Percentiles rank a stretch among this genome's conserved stretches.
These are phyloP conservation scores for Ceratocystis huliohia DNA, from an alignment of 2,329 filamentous ascomycete species.

Conservation along the genomic window DNA sequence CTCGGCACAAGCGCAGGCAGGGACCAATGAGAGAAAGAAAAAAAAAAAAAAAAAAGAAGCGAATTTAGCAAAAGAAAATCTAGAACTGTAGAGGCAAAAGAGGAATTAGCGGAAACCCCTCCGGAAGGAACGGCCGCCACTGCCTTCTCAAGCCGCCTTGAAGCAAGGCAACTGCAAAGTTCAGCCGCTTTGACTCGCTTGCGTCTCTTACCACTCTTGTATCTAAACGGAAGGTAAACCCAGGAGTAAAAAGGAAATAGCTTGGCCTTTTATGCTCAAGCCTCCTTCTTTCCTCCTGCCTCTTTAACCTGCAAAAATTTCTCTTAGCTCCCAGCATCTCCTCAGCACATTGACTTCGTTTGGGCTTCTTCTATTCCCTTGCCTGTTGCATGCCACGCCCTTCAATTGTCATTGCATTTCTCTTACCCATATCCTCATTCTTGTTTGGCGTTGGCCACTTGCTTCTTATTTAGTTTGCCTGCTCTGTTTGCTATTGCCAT, in stretches of 20 bases:
- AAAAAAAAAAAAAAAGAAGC: not conserved
- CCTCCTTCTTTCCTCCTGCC: conserved; percentile 3
- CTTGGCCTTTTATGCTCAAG: not conserved
- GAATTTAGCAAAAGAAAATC: conserved; percentile 1
- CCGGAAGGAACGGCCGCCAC: conserved; percentile 14
- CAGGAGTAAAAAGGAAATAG: not conserved
- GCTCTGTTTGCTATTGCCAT: not conserved
- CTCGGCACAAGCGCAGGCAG: not conserved
- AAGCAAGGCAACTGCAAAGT: conserved; percentile 3
- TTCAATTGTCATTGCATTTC: not conserved
- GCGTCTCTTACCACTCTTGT: not conserved
- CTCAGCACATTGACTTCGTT: not conserved
- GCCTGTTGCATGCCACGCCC: not conserved
- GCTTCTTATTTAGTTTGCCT: not conserved
- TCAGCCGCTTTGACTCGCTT: not conserved
- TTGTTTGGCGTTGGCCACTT: not conserved
- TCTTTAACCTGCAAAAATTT: conserved; percentile 1
- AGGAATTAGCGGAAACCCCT: not conserved
- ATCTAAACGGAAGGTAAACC: not conserved
- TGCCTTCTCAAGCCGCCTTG: conserved; percentile 1
- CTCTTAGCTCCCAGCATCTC: not conserved
- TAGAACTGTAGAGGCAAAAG: not conserved
- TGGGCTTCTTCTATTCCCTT: not conserved
- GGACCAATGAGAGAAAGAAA: not conserved
- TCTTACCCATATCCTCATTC: not conserved